These are phyloP conservation scores for Spathaspora arborariae DNA, from an alignment of 805 yeast species.

Conservation along the genomic window DNA sequence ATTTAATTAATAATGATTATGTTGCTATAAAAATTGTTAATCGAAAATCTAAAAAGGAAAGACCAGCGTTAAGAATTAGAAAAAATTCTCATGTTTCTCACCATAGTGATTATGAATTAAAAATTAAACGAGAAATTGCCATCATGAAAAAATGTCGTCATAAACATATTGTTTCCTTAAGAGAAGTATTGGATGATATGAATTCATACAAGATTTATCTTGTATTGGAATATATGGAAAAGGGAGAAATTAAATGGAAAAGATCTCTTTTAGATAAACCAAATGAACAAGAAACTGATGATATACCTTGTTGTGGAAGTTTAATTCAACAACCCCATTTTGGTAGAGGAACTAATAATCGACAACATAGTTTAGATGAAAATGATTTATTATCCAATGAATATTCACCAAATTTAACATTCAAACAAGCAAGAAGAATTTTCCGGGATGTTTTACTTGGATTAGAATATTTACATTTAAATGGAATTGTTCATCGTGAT, in stretches of 20 bases:
- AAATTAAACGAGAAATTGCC: constrained; percentile 40
- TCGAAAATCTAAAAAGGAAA: constrained; percentile 46
- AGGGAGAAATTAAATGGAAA: constrained; percentile 88
- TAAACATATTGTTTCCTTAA: constrained; percentile 37
- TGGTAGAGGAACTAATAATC: background rate
- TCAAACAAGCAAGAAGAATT: constrained; percentile 63
- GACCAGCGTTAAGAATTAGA: constrained; percentile 29
- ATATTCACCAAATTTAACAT: constrained; percentile 57
- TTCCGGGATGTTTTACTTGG: constrained; percentile 85
- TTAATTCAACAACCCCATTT: background rate
- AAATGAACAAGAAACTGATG: constrained; percentile 36
- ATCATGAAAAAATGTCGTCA: constrained; percentile 47
- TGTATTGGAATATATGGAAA: constrained; percentile 84
- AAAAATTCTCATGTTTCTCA: constrained; percentile 17
- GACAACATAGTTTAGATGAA: constrained; percentile 8
- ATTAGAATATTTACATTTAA: constrained; percentile 83
- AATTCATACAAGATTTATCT: constrained; percentile 81
- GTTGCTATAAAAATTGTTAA: constrained; percentile 96
- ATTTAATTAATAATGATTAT: constrained; percentile 54
- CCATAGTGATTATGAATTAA: constrained; percentile 30
- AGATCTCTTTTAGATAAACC: constrained; percentile 7
- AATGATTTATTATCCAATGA: constrained; percentile 21
- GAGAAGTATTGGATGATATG: constrained; percentile 79
- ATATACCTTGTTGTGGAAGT: constrained; percentile 35
- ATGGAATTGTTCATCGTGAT: constrained; percentile 91